phyloP scores from a whole-genome alignment of 202 grass and related monocot genomes.

The Panicum hallii region DNA sequence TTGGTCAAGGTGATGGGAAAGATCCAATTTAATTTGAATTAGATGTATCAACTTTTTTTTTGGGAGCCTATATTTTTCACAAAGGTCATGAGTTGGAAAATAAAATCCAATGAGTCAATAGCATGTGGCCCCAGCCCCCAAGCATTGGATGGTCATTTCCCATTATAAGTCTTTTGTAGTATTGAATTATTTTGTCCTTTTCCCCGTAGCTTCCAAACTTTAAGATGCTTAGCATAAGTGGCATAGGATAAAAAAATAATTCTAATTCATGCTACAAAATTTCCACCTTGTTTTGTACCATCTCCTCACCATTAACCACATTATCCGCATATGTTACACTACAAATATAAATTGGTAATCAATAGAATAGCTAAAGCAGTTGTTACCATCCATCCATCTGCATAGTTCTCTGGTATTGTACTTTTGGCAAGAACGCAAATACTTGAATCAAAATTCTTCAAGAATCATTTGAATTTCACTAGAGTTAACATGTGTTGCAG shows the following conservation, averaged over 20 bases:
- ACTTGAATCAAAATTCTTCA: constrained; percentile 31
- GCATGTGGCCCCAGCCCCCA: not conserved
- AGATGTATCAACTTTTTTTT: constrained; percentile 22
- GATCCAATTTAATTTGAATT: constrained; percentile 29
- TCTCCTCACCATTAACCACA: not conserved
- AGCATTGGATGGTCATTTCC: constrained; percentile 7
- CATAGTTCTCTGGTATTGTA: constrained; percentile 24
- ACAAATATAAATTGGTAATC: constrained; percentile 19
- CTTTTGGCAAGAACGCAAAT: constrained; percentile 30
- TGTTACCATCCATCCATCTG: constrained; percentile 20
- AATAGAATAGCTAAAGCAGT: not conserved
- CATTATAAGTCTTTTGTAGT: not conserved
- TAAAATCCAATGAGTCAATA: not conserved
- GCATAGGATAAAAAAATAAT: not conserved
- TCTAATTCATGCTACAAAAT: not conserved
- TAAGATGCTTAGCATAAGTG: not conserved
- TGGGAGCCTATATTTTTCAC: not conserved
- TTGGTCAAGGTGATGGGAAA: constrained; percentile 80
- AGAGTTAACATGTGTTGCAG: constrained; percentile 49
- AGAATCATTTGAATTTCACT: constrained; percentile 37
- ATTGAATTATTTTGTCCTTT: not conserved
- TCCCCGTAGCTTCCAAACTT: constrained; percentile 1
- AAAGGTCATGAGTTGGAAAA: constrained; percentile 1
- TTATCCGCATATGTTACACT: not conserved
- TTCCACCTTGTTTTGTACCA: not conserved